These are phyloP conservation scores for Arabidopsis lyrata DNA, from an alignment of 441 rosid species.

Conservation along the genomic window DNA sequence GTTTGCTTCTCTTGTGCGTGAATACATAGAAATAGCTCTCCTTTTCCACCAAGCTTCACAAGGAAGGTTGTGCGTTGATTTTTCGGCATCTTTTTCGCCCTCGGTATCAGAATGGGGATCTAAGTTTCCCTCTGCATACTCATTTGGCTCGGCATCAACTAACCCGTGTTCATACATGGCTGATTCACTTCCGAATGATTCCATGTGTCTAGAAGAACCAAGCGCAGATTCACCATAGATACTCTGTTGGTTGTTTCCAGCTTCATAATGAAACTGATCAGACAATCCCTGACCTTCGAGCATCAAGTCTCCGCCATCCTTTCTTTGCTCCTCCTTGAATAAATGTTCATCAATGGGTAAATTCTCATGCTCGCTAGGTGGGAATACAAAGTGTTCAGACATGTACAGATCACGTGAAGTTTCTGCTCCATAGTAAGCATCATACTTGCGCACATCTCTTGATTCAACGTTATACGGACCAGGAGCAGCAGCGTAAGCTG, in stretches of 20 bases:
- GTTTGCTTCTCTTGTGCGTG: constrained; percentile 88
- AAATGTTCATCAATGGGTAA: constrained; percentile 62
- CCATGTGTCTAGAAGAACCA: constrained; percentile 34
- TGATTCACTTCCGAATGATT: constrained; percentile 59
- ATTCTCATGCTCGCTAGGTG: constrained; percentile 89
- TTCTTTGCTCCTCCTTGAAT: constrained; percentile 47
- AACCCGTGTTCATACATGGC: constrained; percentile 48
- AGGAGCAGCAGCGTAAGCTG: constrained; percentile 93
- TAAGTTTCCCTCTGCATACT: constrained; percentile 47
- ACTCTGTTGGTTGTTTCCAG: constrained; percentile 57
- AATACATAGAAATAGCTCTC: constrained; percentile 71
- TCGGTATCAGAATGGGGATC: constrained; percentile 48
- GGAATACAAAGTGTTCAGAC: constrained; percentile 89
- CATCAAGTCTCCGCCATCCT: constrained; percentile 50
- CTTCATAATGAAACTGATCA: constrained; percentile 61
- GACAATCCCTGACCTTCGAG: constrained; percentile 55
- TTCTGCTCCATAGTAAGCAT: constrained; percentile 53
- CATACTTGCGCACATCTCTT: constrained; percentile 49
- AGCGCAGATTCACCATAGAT: constrained; percentile 54
- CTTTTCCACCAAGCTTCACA: constrained; percentile 97
- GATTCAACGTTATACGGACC: constrained; percentile 61
- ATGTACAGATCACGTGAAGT: constrained; percentile 73
- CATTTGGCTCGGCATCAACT: constrained; percentile 49
- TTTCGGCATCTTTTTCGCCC: constrained; percentile 39
- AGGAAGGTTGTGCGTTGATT: constrained; percentile 58